Conservation (phyloP, 768 basidiomycete species). For the Xerocomellus intermedius region DNA sequence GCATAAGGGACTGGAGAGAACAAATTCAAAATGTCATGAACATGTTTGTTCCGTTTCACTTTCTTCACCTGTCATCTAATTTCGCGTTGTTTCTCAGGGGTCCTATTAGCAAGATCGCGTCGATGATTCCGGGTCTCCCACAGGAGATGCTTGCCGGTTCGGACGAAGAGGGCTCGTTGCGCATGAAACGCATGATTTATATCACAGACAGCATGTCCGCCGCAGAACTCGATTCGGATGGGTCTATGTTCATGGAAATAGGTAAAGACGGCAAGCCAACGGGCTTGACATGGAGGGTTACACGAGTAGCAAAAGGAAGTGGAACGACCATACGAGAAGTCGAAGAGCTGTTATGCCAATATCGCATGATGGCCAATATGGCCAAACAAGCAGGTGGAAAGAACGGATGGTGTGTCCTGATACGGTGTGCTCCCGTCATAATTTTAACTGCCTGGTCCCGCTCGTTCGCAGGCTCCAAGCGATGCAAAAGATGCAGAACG, state of each 20-base stretch:
- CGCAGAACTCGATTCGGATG: slow-evolving; percentile 92
- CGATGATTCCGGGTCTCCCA: slow-evolving; percentile 97
- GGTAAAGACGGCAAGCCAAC: slow-evolving; percentile 81
- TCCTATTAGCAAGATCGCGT: slow-evolving; percentile 97
- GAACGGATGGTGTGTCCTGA: slow-evolving; percentile 74
- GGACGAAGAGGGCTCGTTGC: slow-evolving; percentile 86
- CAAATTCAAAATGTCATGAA: slow-evolving; percentile 98
- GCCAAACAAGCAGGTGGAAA: slow-evolving; percentile 97
- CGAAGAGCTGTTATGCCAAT: slow-evolving; percentile 95
- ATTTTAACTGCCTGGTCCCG: slow-evolving; percentile 2
- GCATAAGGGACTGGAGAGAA: slow-evolving; percentile 96
- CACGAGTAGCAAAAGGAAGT: slow-evolving; percentile 87
- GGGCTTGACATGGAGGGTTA: slow-evolving; percentile 88
- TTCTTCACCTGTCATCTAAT: slow-evolving; percentile 1
- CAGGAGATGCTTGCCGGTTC: slow-evolving; percentile 88
- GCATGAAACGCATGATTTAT: slow-evolving; percentile 97
- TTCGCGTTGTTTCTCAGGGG: slow-evolving; percentile 57
- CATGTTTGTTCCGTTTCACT: slow-evolving; percentile 58
- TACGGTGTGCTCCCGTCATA: neutral
- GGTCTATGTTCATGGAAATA: slow-evolving; percentile 81
- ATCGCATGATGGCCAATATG: slow-evolving; percentile 99
- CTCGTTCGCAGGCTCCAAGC: slow-evolving; percentile 61
- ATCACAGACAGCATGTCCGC: slow-evolving; percentile 99
- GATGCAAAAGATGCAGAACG: slow-evolving; percentile 91
- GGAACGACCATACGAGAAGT: slow-evolving; percentile 96